Evolutionary conservation across 192 early-diverging fungal species (phyloP).

Genomic region (Coemansia aciculifera): DNA sequence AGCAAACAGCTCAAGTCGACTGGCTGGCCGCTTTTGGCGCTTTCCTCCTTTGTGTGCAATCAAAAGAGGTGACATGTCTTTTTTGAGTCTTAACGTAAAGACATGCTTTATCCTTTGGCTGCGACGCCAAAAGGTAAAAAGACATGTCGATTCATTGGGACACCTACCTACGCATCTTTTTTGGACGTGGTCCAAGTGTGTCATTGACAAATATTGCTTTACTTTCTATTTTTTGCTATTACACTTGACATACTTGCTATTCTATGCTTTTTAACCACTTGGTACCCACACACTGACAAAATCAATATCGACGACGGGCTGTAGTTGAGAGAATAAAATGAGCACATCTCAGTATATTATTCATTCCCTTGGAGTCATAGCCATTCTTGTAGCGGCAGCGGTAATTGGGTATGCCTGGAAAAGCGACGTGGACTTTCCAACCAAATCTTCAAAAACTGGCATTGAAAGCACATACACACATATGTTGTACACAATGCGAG

Average conservation of each 20-base stretch:
- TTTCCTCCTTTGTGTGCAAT: neutral
- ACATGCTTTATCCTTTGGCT: neutral
- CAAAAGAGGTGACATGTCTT: neutral
- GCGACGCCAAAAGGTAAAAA: neutral
- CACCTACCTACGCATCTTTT: neutral
- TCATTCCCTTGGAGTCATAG: neutral
- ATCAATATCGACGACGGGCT: neutral
- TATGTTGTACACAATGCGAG: conserved; percentile 3
- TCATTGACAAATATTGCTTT: neutral
- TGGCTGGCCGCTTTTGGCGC: neutral
- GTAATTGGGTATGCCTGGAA: conserved; percentile 1
- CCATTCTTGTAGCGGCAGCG: neutral
- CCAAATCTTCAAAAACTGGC: neutral
- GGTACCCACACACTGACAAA: neutral
- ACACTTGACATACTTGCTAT: neutral
- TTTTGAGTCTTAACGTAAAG: neutral
- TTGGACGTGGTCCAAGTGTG: neutral
- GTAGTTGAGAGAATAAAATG: neutral
- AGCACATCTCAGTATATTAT: neutral
- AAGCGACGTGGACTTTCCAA: neutral
- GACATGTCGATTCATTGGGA: neutral
- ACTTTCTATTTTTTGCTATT: neutral
- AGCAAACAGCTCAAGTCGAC: neutral
- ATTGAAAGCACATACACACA: neutral
- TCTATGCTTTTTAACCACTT: neutral